Evolutionary conservation across 2,329 filamentous ascomycete species (phyloP).

Genomic region (Aspergillus brasiliensis): DNA sequence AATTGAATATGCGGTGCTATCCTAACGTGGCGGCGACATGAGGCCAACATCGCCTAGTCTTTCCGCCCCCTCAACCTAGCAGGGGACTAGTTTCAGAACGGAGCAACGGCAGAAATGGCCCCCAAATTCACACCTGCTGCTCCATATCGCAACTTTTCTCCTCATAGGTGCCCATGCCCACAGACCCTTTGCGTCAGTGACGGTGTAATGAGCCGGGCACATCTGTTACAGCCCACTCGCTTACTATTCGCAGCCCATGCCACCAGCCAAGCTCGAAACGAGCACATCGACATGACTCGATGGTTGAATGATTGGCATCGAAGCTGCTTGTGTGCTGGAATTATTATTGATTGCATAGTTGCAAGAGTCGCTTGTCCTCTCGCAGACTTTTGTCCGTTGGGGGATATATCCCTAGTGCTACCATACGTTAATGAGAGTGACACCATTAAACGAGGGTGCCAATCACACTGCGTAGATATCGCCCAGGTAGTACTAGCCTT

Average conservation of each 20-base stretch:
- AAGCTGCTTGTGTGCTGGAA: neutral
- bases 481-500: neutral
- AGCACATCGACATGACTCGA: neutral
- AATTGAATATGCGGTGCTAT: neutral
- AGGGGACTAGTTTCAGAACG: neutral
- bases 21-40: neutral
- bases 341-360: neutral
- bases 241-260: neutral
- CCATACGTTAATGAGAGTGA: neutral
- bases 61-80: neutral
- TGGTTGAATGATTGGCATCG: neutral
- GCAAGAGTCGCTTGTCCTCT: neutral
- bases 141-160: neutral
- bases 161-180: constrained; percentile 1
- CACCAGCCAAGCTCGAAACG: neutral
- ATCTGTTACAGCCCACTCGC: neutral
- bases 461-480: neutral
- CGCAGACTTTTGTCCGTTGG: neutral
- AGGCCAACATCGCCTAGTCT: neutral
- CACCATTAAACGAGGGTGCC: neutral
- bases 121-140: neutral
- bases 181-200: neutral
- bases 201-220: neutral
- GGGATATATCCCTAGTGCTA: neutral
- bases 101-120: constrained; percentile 2